Evolutionary conservation across 2,329 filamentous ascomycete species (phyloP).

Genomic region (Hirsutella minnesotensis): DNA sequence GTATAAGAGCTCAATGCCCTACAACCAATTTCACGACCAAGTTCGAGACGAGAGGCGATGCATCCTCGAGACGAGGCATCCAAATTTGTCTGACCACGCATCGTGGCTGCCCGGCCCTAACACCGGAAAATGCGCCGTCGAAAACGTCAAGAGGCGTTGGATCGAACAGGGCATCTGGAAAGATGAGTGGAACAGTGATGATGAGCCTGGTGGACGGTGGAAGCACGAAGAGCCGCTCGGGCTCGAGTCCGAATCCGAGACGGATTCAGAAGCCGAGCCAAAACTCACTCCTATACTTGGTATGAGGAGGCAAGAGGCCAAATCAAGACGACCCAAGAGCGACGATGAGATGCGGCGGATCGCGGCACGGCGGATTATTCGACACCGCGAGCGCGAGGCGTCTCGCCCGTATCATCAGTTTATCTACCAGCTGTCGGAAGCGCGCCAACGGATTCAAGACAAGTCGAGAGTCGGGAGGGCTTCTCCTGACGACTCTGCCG

Average conservation of each 20-base stretch:
- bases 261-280: no score
- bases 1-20: no score
- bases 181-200: not conserved
- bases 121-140: not conserved
- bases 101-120: no score
- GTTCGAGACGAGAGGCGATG: no score
- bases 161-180: slow-evolving; percentile 4
- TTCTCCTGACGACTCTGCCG: not conserved
- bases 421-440: slow-evolving; percentile 5
- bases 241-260: no score
- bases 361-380: not conserved
- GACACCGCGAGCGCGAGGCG: slow-evolving; percentile 2
- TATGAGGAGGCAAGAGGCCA: no score
- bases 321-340: not conserved
- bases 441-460: slow-evolving; percentile 5
- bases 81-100: no score
- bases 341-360: not conserved
- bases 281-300: no score
- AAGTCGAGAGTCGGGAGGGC: no score
- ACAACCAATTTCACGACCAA: no score
- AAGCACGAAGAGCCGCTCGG: slow-evolving; percentile 1
- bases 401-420: slow-evolving; percentile 9
- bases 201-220: not conserved
- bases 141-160: slow-evolving; percentile 2
- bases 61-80: no score